phyloP scores from a whole-genome alignment of 768 basidiomycete species.

The Boletus sp. region DNA sequence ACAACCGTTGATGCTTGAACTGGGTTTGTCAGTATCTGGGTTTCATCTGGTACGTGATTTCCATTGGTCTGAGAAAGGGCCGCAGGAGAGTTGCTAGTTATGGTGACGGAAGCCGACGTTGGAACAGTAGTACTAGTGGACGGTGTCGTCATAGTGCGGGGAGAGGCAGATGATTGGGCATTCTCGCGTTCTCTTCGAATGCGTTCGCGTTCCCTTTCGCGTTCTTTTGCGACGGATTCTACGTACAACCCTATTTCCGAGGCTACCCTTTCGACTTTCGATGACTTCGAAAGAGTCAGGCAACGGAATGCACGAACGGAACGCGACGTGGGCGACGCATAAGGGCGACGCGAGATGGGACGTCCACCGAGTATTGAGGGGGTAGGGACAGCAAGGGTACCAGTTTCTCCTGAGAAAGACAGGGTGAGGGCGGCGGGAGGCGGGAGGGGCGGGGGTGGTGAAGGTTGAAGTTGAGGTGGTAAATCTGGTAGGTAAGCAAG shows the following conservation, averaged over 20 bases:
- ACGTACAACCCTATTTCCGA: conserved; percentile 66
- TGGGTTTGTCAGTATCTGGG: conserved; percentile 17
- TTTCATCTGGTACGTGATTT: conserved; percentile 11
- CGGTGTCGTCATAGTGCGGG: conserved; percentile 23
- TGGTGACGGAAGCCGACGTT: conserved; percentile 8
- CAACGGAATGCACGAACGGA: conserved; percentile 44
- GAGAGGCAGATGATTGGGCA: conserved; percentile 31
- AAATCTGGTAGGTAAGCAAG: conserved; percentile 61
- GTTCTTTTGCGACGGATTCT: conserved; percentile 69
- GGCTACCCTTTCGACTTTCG: conserved; percentile 52
- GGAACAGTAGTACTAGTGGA: conserved; percentile 11
- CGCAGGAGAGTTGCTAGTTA: conserved; percentile 15
- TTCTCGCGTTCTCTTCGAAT: conserved; percentile 64
- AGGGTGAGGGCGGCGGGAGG: conserved; percentile 29
- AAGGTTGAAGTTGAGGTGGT: conserved; percentile 58
- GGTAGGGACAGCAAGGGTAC: neutral
- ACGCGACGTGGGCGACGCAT: conserved; percentile 37
- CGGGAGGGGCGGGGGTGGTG: conserved; percentile 41
- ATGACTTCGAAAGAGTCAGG: conserved; percentile 49
- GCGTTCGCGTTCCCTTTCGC: conserved; percentile 74
- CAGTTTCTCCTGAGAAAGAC: conserved; percentile 15
- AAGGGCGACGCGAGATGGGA: conserved; percentile 32
- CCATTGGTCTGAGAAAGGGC: conserved; percentile 11
- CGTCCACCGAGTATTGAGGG: conserved; percentile 17
- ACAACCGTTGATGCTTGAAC: conserved; percentile 10